These are phyloP conservation scores for Alternaria burnsii DNA, from an alignment of 2,329 filamentous ascomycete genomes.

Conservation along the genomic window DNA sequence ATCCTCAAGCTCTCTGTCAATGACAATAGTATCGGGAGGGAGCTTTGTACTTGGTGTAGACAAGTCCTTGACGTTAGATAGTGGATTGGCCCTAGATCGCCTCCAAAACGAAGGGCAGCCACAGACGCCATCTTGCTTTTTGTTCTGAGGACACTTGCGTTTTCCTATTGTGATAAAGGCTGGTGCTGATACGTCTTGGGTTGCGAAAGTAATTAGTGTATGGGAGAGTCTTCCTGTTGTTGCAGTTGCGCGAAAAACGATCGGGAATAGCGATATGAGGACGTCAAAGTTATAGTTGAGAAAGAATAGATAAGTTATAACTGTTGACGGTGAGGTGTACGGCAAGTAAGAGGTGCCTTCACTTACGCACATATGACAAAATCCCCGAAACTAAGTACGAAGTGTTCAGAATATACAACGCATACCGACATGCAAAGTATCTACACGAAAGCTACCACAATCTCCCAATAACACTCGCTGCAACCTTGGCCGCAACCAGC, in stretches of 20 bases:
- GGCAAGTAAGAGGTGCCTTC: not conserved
- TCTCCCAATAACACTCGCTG: constrained; percentile 26
- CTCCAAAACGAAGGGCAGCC: constrained; percentile 39
- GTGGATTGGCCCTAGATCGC: not conserved
- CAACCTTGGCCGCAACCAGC: constrained; percentile 37
- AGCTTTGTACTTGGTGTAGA: not conserved
- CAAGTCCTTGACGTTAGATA: not conserved
- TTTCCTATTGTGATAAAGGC: not conserved
- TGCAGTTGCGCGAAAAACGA: not conserved
- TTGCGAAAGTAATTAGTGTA: not conserved
- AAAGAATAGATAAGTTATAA: not conserved
- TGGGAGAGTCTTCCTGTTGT: not conserved
- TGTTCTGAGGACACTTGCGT: constrained; percentile 16
- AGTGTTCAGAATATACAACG: not conserved
- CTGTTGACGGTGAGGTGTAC: not conserved
- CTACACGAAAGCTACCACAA: constrained; percentile 25
- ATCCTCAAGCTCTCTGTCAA: not conserved
- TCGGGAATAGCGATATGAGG: not conserved
- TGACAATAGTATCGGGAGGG: not conserved
- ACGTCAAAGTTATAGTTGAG: not conserved
- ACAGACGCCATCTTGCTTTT: constrained; percentile 33
- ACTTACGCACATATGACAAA: not conserved
- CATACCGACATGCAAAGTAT: not conserved
- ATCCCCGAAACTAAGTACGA: no score
- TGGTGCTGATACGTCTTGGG: constrained; percentile 1